Conservation (phyloP, 345 rosid species). For the Sapria himalayana region DNA sequence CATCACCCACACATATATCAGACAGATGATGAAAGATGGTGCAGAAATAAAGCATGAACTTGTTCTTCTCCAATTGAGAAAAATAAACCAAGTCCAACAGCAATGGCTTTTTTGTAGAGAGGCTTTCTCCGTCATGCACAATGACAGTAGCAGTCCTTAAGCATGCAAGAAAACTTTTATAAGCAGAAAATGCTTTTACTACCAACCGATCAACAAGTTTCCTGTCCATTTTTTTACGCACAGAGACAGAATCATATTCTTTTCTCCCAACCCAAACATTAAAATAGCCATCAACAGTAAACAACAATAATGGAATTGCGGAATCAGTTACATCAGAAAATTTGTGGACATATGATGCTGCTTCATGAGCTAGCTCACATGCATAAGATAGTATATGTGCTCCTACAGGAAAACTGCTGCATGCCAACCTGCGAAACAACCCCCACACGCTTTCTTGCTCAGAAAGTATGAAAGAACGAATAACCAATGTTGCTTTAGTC, state of each 20-base stretch:
- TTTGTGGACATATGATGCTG: conserved; percentile 7
- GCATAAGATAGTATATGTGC: conserved; percentile 22
- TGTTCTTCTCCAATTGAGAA: conserved; percentile 15
- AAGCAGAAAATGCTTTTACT: conserved; percentile 20
- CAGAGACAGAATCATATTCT: conserved; percentile 7
- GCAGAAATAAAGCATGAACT: conserved; percentile 11
- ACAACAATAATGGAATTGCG: conserved; percentile 12
- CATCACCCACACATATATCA: conserved; percentile 15
- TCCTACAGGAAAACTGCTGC: conserved; percentile 21
- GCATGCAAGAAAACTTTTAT: conserved; percentile 17
- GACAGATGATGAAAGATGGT: conserved; percentile 18
- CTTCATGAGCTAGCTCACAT: conserved; percentile 27
- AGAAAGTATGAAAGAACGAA: conserved; percentile 17
- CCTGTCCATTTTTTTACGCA: conserved; percentile 12
- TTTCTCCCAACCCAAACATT: conserved; percentile 10
- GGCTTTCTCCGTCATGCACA: conserved; percentile 10
- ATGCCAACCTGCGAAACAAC: conserved; percentile 24
- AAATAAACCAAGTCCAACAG: conserved; percentile 15
- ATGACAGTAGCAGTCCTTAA: conserved; percentile 2
- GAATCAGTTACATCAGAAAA: conserved; percentile 7
- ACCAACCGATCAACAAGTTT: conserved; percentile 15
- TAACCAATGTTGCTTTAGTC: conserved; percentile 17
- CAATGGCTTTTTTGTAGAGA: conserved; percentile 14
- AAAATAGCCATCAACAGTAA: conserved; percentile 22
- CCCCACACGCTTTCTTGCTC: conserved; percentile 14